These are phyloP conservation scores for Penicillium arizonense DNA, from an alignment of 495 filamentous ascomycete species.

Conservation along the genomic window DNA sequence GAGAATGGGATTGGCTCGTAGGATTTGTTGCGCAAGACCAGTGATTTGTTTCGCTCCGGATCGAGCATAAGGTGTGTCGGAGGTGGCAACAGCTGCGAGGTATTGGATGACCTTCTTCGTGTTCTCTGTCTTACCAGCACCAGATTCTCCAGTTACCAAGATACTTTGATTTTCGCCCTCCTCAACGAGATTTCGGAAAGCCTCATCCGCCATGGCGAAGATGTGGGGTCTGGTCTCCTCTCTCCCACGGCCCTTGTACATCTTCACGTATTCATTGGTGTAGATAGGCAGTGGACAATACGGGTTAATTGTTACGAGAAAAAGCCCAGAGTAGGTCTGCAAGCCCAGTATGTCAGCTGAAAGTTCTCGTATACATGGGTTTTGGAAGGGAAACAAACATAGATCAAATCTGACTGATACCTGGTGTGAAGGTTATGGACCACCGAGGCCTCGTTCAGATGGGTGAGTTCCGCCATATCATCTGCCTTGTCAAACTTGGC, in stretches of 20 bases:
- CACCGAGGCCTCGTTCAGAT: conserved; percentile 95
- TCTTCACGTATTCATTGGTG: conserved; percentile 92
- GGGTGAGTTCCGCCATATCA: conserved; percentile 98
- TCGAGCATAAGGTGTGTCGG: conserved; percentile 68
- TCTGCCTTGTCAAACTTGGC: conserved; percentile 99
- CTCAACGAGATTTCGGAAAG: conserved; percentile 92
- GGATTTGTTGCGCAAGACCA: conserved; percentile 93
- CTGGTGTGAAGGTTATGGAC: conserved; percentile 94
- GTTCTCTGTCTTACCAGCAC: conserved; percentile 98
- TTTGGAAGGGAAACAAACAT: conserved; percentile 50
- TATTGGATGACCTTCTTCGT: conserved; percentile 99
- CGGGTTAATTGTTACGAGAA: conserved; percentile 95
- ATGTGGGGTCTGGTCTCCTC: conserved; percentile 98
- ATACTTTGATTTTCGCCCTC: conserved; percentile 97
- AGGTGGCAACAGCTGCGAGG: conserved; percentile 87
- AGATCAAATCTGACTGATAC: conserved; percentile 94
- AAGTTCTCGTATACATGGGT: background rate
- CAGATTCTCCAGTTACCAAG: conserved; percentile 96
- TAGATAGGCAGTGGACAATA: conserved; percentile 96
- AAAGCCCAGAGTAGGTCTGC: conserved; percentile 93
- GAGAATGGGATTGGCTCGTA: conserved; percentile 95
- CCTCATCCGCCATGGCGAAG: conserved; percentile 97
- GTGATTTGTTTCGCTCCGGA: conserved; percentile 66
- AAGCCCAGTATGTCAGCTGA: conserved; percentile 6
- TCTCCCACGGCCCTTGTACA: conserved; percentile 85